Percentiles rank a stretch among this genome's conserved stretches.
Conservation (phyloP, 176 grass and related monocot genomes). For the Carex kokanica region DNA sequence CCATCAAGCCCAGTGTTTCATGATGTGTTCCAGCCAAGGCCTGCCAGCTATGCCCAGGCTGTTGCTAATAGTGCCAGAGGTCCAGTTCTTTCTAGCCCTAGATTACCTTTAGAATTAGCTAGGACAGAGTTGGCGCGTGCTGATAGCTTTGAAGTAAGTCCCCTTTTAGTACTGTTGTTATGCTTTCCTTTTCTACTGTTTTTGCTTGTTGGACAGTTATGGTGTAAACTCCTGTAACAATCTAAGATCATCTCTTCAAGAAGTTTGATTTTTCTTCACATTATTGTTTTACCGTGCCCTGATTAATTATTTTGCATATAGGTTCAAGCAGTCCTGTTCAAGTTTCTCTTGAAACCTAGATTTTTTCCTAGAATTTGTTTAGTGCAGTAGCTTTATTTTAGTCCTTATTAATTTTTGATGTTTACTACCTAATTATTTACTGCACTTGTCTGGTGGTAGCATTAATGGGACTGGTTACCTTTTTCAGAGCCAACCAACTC, state of each 20-base stretch:
- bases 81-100: conserved; percentile 13
- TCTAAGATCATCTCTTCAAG: background rate
- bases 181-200: background rate
- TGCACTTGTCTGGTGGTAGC: background rate
- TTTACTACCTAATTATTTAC: background rate
- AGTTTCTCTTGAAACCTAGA: background rate
- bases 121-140: background rate
- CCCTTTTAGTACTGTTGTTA: background rate
- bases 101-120: background rate
- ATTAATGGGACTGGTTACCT: conserved; percentile 1
- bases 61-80: background rate
- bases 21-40: conserved; percentile 27
- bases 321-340: background rate
- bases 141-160: conserved; percentile 22
- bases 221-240: background rate
- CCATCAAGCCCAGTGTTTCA: conserved; percentile 15
- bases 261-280: background rate
- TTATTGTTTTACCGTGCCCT: background rate
- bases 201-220: background rate
- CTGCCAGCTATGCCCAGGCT: conserved; percentile 23
- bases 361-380: background rate
- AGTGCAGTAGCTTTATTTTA: background rate
- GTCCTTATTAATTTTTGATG: background rate
- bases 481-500: conserved; percentile 21
- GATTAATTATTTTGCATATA: background rate